Conservation (phyloP, 805 yeast genomes). For the Tetrapisispora arboricola region DNA sequence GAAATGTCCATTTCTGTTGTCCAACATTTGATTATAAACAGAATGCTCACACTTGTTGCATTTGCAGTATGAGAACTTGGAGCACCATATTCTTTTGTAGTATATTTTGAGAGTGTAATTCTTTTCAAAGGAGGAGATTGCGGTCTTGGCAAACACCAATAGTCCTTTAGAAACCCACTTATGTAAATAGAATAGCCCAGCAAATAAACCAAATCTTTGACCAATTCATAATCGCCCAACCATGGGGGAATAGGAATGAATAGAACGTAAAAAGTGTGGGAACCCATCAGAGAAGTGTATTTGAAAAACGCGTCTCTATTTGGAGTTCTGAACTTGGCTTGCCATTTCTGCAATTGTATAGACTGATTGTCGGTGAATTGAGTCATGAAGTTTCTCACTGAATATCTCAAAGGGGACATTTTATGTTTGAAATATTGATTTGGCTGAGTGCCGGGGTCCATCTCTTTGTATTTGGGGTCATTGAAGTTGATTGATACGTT, state of each 20-base stretch:
- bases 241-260: slow-evolving; percentile 81
- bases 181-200: slow-evolving; percentile 48
- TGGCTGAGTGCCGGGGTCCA: slow-evolving; percentile 70
- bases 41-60: slow-evolving; percentile 70
- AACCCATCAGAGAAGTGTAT: slow-evolving; percentile 79
- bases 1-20: not conserved
- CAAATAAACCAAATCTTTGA: slow-evolving; percentile 65
- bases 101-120: slow-evolving; percentile 79
- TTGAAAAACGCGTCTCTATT: slow-evolving; percentile 68
- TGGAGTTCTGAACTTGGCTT: slow-evolving; percentile 39
- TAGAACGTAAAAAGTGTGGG: slow-evolving; percentile 87
- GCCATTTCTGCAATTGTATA: slow-evolving; percentile 44
- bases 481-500: not conserved
- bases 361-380: slow-evolving; percentile 62
- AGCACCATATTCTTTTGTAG: slow-evolving; percentile 89
- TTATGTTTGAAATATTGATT: slow-evolving; percentile 52
- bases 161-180: slow-evolving; percentile 74
- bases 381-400: slow-evolving; percentile 42
- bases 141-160: slow-evolving; percentile 86
- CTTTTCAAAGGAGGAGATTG: slow-evolving; percentile 84
- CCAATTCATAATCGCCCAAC: slow-evolving; percentile 54
- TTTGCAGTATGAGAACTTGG: slow-evolving; percentile 92
- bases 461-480: slow-evolving; percentile 9
- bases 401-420: slow-evolving; percentile 47
- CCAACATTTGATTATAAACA: slow-evolving; percentile 29